A percentile compares a stretch with the other conserved stretches of the same genome.
These are phyloP conservation scores for Tuber borchii DNA, from an alignment of 495 filamentous ascomycete species.

Conservation along the genomic window DNA sequence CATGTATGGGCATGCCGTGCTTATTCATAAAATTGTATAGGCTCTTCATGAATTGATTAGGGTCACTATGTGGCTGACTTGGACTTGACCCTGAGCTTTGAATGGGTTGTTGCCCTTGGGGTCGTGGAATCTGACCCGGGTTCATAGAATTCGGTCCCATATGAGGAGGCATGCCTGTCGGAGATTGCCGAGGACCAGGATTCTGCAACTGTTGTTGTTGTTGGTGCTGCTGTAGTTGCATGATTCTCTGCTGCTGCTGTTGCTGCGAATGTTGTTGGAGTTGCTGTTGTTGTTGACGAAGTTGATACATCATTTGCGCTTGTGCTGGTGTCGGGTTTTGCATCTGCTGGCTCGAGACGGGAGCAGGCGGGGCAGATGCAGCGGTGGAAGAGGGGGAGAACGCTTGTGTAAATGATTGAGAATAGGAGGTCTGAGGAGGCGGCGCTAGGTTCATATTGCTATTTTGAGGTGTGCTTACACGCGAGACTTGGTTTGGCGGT, in stretches of 20 bases:
- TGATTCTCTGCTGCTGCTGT: slow-evolving; percentile 48
- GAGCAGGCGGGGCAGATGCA: slow-evolving; percentile 34
- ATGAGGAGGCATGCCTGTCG: slow-evolving; percentile 26
- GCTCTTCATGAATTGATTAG: slow-evolving; percentile 68
- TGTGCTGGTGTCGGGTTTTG: slow-evolving; percentile 44
- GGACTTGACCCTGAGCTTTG: slow-evolving; percentile 21
- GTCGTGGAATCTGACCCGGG: slow-evolving; percentile 23
- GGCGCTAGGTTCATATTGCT: slow-evolving; percentile 42
- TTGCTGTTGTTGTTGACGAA: slow-evolving; percentile 55
- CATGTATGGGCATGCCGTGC: slow-evolving; percentile 61
- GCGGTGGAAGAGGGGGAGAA: slow-evolving; percentile 50
- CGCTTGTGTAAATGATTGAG: slow-evolving; percentile 49
- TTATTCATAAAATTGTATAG: slow-evolving; percentile 65
- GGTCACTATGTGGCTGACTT: slow-evolving; percentile 46
- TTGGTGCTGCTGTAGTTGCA: slow-evolving; percentile 59
- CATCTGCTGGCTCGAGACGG: slow-evolving; percentile 40
- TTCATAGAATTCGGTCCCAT: slow-evolving; percentile 36
- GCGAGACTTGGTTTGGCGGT: slow-evolving; percentile 66
- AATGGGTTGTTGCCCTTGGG: slow-evolving; percentile 19
- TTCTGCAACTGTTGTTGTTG: slow-evolving; percentile 50
- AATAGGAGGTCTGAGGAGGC: slow-evolving; percentile 56
- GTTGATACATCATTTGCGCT: slow-evolving; percentile 46
- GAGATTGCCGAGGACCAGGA: slow-evolving; percentile 22
- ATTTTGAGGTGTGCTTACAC: slow-evolving; percentile 69
- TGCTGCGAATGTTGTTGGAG: slow-evolving; percentile 52